Evolutionary conservation across 176 grass and related monocot genomes (phyloP).

Genomic region (Oryza punctata): DNA sequence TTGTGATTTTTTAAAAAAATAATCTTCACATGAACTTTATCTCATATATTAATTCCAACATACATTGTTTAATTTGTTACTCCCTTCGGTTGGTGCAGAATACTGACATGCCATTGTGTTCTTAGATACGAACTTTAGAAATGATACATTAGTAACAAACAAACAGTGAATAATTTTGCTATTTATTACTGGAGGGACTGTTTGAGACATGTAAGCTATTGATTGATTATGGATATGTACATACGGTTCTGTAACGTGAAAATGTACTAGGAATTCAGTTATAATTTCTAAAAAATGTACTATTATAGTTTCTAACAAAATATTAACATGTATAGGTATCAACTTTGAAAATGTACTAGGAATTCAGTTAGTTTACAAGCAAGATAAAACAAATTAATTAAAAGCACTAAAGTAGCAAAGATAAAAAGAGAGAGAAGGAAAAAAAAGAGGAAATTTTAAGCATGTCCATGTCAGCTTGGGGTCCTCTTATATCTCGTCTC

Average conservation of each 20-base stretch:
- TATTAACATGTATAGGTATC: neutral
- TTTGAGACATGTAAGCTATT: neutral
- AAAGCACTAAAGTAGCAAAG: neutral
- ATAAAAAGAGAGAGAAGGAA: neutral
- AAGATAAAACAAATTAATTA: too few species aligned
- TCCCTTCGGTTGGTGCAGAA: neutral
- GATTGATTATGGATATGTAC: too few species aligned
- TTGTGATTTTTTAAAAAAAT: too few species aligned
- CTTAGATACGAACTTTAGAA: neutral
- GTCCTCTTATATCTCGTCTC: slow-evolving; percentile 31
- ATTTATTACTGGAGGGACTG: neutral
- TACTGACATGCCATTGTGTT: neutral
- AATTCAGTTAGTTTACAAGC: neutral
- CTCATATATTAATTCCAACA: too few species aligned
- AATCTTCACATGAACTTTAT: too few species aligned
- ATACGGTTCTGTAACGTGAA: neutral
- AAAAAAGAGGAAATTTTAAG: neutral
- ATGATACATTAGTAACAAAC: neutral
- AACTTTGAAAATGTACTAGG: neutral
- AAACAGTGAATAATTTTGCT: neutral
- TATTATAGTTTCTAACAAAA: too few species aligned
- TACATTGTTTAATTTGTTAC: neutral
- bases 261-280: neutral
- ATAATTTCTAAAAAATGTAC: too few species aligned
- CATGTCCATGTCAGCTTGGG: neutral